Evolutionary conservation across 768 basidiomycete species (phyloP).

Genomic region (Grammothele lineata): DNA sequence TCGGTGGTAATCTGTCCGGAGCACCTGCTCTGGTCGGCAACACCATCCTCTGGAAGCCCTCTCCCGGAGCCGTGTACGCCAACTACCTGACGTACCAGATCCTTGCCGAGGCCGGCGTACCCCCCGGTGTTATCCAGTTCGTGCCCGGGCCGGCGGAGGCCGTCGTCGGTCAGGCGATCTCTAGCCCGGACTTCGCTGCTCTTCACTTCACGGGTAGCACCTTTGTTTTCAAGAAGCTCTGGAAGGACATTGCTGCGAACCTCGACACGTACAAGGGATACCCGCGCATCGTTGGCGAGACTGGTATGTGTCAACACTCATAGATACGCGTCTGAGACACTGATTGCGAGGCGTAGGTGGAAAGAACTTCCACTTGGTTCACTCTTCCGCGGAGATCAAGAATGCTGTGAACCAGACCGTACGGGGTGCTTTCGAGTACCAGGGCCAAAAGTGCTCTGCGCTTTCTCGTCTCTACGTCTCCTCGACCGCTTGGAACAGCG

Average conservation of each 20-base stretch:
- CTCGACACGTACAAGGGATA: slow-evolving; percentile 84
- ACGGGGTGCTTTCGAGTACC: slow-evolving; percentile 92
- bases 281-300: slow-evolving; percentile 96
- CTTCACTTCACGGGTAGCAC: slow-evolving; percentile 98
- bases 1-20: slow-evolving; percentile 91
- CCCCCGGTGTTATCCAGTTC: slow-evolving; percentile 95
- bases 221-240: slow-evolving; percentile 88
- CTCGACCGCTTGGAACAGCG: slow-evolving; percentile 75
- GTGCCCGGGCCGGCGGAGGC: slow-evolving; percentile 85
- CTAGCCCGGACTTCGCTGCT: slow-evolving; percentile 74
- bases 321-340: too few species aligned
- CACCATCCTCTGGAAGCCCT: slow-evolving; percentile 95
- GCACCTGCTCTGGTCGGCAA: slow-evolving; percentile 95
- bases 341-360: slow-evolving; percentile 54
- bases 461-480: slow-evolving; percentile 90
- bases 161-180: slow-evolving; percentile 81
- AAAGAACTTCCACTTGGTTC: slow-evolving; percentile 97
- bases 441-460: slow-evolving; percentile 98
- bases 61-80: slow-evolving; percentile 91
- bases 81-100: slow-evolving; percentile 92
- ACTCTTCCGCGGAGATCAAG: slow-evolving; percentile 78
- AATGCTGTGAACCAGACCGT: slow-evolving; percentile 90
- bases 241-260: slow-evolving; percentile 92
- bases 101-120: slow-evolving; percentile 90
- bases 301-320: slow-evolving; percentile 43